phyloP scores from a whole-genome alignment of 2,329 filamentous ascomycete genomes.

The Microdochium paspali region DNA sequence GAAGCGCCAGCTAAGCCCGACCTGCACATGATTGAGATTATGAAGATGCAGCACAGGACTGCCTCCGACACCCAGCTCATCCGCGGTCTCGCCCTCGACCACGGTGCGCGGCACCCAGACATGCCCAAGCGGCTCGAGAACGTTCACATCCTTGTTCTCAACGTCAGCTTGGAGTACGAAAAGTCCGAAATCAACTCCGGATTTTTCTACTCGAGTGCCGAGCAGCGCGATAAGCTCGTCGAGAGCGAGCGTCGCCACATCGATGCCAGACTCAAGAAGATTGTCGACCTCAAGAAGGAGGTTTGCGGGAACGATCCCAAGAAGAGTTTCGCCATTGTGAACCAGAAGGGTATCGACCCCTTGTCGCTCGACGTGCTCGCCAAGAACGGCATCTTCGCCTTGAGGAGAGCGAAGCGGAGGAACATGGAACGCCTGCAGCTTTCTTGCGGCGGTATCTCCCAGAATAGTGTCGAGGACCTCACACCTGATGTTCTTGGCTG shows the following conservation, averaged over 20 bases:
- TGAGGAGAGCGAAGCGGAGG: constrained; percentile 89
- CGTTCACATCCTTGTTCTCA: constrained; percentile 87
- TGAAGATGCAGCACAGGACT: constrained; percentile 99
- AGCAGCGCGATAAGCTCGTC: constrained; percentile 95
- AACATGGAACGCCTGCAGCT: constrained; percentile 99
- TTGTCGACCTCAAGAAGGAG: constrained; percentile 95
- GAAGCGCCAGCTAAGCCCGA: constrained; percentile 84
- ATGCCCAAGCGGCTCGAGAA: constrained; percentile 98
- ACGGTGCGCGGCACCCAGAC: constrained; percentile 92
- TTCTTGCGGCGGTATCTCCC: constrained; percentile 79
- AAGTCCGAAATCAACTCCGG: constrained; percentile 99
- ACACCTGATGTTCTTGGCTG: constrained; percentile 83
- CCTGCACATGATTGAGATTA: constrained; percentile 98
- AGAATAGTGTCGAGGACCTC: constrained; percentile 95
- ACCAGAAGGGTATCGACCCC: constrained; percentile 98
- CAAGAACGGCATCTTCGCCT: constrained; percentile 94
- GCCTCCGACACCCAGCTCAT: constrained; percentile 96
- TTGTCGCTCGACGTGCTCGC: constrained; percentile 90
- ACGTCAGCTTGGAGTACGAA: constrained; percentile 96
- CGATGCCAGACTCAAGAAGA: constrained; percentile 93
- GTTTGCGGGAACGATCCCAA: constrained; percentile 88
- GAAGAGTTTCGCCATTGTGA: constrained; percentile 96
- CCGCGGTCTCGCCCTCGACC: constrained; percentile 83
- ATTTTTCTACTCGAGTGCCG: constrained; percentile 96
- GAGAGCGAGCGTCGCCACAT: constrained; percentile 95